Base-by-base conservation (phyloP, 768 basidiomycete genomes). In the button mushroom (Agaricus bisporus) region DNA sequence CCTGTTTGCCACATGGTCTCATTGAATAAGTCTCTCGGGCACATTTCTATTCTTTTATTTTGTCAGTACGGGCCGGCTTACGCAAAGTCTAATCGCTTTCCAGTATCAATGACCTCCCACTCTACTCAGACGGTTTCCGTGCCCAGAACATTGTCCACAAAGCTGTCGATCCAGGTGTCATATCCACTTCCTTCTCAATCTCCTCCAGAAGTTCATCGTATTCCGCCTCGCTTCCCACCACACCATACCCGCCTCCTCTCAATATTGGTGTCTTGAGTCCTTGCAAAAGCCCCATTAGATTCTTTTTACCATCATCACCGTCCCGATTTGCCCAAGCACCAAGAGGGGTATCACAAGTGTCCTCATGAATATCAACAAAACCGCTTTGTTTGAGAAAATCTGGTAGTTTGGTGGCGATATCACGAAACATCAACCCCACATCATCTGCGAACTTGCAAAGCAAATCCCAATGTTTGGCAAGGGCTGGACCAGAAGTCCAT, bases 61-160 rank as follows among this genome's bases (percentile, higher is more conserved):
- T n/a, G n/a, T n/a, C n/a, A n/a, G n/a, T n/a, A n/a, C n/a, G n/a
- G n/a, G n/a, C n/a, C n/a, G n/a, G n/a, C n/a, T n/a, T n/a, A n/a
- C n/a, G n/a, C n/a, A n/a, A n/a, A n/a, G n/a, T n/a, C n/a, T n/a
- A n/a, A n/a, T n/a, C n/a, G n/a, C n/a, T n/a, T n/a, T n/a, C n/a
- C n/a, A n/a, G n/a, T n/a, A n/a, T n/a, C n/a, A n/a, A n/a, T n/a
- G n/a, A n/a, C n/a, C n/a, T n/a, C n/a, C n/a, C n/a, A n/a, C 29
- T 25, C 20, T 25, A 43, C 25, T 18, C 26, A 44, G 8, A 32
- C 37, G 52, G 45, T 20, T 54, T 54, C 25, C 38, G 45, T 15
- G 52, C 45, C 20, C 25, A 10, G 20, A 47, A 48, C 52, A 48
- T 46, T 14, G 45, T 47, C 44, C 43, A 54, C 17, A 54, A 9